phyloP scores from a whole-genome alignment of 139 green algal genomes.

The Pleodorina starrii region DNA sequence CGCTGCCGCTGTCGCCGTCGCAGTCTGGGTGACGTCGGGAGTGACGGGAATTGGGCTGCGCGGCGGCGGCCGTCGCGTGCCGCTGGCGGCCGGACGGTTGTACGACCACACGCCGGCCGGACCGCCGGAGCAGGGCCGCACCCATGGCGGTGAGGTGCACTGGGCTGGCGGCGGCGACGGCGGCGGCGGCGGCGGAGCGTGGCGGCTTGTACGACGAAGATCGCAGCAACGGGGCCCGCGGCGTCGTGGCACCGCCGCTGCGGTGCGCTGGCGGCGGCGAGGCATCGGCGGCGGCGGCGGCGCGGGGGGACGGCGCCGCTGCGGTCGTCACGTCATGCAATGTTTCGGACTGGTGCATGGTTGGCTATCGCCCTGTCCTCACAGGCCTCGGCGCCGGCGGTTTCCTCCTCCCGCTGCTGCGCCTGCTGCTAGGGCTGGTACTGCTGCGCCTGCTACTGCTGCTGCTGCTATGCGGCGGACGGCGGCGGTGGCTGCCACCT shows the following conservation, averaged over 20 bases:
- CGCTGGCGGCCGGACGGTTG: not conserved
- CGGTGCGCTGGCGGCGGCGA: not conserved
- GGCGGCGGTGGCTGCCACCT: too few species aligned
- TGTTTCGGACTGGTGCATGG: too few species aligned
- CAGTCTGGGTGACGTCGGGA: not conserved
- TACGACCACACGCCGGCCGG: not conserved
- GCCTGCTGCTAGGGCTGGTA: too few species aligned
- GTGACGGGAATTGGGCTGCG: not conserved
- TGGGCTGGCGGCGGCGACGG: not conserved
- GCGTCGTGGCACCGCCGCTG: not conserved
- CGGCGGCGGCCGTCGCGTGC: not conserved
- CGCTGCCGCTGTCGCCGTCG: not conserved
- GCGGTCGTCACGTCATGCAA: too few species aligned
- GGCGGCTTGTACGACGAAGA: not conserved
- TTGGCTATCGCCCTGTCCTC: too few species aligned
- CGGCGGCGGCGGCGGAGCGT: not conserved
- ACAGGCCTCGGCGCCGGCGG: too few species aligned
- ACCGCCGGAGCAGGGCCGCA: not conserved
- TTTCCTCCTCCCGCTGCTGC: too few species aligned
- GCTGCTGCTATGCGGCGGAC: too few species aligned
- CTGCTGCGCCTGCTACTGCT: too few species aligned
- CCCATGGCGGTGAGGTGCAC: not conserved
- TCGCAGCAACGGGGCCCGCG: not conserved
- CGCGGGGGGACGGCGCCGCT: not conserved
- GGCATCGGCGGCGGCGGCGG: not conserved